phyloP scores from a whole-genome alignment of 495 filamentous ascomycete genomes.

The Penicillium verhagenii region DNA sequence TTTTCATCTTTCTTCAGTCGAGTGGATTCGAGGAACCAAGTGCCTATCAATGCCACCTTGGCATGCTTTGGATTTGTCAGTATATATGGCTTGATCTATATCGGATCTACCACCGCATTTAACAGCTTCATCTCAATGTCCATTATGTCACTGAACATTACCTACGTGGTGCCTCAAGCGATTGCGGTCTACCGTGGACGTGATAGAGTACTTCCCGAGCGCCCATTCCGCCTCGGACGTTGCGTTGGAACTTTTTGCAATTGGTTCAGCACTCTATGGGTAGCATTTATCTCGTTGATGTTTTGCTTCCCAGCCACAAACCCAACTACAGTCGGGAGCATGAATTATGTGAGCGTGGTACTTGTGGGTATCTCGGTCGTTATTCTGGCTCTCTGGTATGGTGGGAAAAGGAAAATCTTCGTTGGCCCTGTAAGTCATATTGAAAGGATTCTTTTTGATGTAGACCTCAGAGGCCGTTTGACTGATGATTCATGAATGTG shows the following conservation, averaged over 20 bases:
- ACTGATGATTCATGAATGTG: neutral
- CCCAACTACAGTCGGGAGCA: neutral
- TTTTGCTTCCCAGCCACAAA: neutral
- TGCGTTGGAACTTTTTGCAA: neutral
- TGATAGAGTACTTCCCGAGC: neutral
- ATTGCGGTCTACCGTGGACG: constrained; percentile 14
- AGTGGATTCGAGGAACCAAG: constrained; percentile 1
- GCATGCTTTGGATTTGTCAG: constrained; percentile 7
- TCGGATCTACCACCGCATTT: constrained; percentile 28
- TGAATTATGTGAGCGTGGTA: neutral
- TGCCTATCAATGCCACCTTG: constrained; percentile 15
- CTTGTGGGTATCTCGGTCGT: neutral
- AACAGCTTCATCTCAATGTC: constrained; percentile 23
- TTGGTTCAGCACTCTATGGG: neutral
- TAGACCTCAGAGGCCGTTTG: too few species aligned
- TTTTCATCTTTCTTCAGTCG: constrained; percentile 8
- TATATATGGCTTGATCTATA: constrained; percentile 23
- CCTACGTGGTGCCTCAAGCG: constrained; percentile 19
- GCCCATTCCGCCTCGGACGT: neutral
- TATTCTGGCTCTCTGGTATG: neutral
- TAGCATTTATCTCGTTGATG: neutral
- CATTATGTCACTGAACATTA: constrained; percentile 20
- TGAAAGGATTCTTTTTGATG: too few species aligned
- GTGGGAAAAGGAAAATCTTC: neutral
- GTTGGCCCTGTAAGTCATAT: neutral